Base-by-base conservation (phyloP, 73 alveolate genomes). In the Symbiodinium natans region DNA sequence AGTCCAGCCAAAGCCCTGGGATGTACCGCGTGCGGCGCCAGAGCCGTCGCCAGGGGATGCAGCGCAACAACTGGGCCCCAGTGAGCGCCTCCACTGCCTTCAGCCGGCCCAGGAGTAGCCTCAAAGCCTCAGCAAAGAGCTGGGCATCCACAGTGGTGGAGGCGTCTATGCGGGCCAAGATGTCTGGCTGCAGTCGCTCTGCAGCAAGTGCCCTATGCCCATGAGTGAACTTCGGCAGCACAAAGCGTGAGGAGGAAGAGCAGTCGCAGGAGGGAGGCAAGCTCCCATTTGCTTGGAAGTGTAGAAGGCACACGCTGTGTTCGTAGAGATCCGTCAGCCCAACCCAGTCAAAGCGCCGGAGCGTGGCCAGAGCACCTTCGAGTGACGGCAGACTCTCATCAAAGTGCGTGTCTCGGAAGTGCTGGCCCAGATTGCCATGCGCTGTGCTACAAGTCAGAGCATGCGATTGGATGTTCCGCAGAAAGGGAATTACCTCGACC, bases 21-120 rank as follows among this genome's bases (percentile, higher is more conserved):
- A 63, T 29, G 80, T 63, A 63, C 27, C 80, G 80, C 31, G 80
- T 63, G 4, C 80, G 29, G 29, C 59, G 75, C 73, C 43, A 54
- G 36, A 33, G 77, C 88, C 88, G 77, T 17, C 88, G 97, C 97
- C 97, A 90, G n/a, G 80, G 97, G 29, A 90, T 6, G 97, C 97
- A 90, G 36, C 38, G 43, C 54, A 90, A 31, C 87, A 90, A 23
- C 41, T 43, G 29, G 21, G 39, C 41, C 54, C 52, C 54, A n/a
- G 97, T 90, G 77, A 41, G 13, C 41, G 40, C 48, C 89, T 90
- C 97, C 80, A 90, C 89, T 4, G 17, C 23, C 25, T 89, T 82
- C 54, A 90, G 52, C 34, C 97, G 97, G 27, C 89, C 97, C 82
- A 90, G 52, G 34, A 90, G 89, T 89, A 90, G 56, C 87, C 97